Conservation (phyloP, 2,329 filamentous ascomycete genomes). For the Fusarium albosuccineum region DNA sequence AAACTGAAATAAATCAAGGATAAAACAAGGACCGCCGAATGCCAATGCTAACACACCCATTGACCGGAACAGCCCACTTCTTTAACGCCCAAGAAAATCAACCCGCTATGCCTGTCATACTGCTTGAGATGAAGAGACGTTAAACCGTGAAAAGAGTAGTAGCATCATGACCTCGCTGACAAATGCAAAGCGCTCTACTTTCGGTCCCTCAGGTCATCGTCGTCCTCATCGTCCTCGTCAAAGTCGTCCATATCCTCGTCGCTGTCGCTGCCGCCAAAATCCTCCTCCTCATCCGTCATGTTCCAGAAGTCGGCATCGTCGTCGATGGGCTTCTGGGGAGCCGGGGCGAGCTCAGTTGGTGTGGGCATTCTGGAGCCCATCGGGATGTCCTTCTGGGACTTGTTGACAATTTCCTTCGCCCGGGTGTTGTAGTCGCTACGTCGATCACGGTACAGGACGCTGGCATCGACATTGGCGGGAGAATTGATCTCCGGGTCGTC, state of each 20-base stretch:
- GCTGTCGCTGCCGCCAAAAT: conserved; percentile 81
- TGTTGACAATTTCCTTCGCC: conserved; percentile 77
- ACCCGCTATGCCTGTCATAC: conserved; percentile 43
- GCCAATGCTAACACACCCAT: conserved; percentile 12
- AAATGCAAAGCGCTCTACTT: conserved; percentile 31
- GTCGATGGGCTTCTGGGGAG: conserved; percentile 70
- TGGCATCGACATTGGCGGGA: conserved; percentile 94
- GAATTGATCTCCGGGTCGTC: conserved; percentile 95
- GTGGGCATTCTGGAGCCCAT: conserved; percentile 86
- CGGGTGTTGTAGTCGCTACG: conserved; percentile 76
- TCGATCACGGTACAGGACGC: conserved; percentile 84
- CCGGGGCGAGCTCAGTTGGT: conserved; percentile 70
- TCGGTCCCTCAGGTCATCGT: conserved; percentile 58
- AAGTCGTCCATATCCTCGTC: conserved; percentile 73
- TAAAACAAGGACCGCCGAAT: conserved; percentile 29
- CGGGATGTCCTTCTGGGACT: conserved; percentile 84
- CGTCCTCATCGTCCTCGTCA: conserved; percentile 69
- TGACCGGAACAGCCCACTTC: conserved; percentile 29
- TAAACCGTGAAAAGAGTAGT: conserved; percentile 6
- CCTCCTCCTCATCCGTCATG: conserved; percentile 80
- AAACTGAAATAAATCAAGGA: conserved; percentile 21
- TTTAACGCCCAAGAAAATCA: conserved; percentile 42
- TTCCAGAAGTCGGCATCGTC: conserved; percentile 88
- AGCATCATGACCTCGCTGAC: not conserved
- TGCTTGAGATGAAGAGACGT: conserved; percentile 33